Evolutionary conservation across 192 early-diverging fungal genomes (phyloP).

Genomic region (Physocladia obscura): DNA sequence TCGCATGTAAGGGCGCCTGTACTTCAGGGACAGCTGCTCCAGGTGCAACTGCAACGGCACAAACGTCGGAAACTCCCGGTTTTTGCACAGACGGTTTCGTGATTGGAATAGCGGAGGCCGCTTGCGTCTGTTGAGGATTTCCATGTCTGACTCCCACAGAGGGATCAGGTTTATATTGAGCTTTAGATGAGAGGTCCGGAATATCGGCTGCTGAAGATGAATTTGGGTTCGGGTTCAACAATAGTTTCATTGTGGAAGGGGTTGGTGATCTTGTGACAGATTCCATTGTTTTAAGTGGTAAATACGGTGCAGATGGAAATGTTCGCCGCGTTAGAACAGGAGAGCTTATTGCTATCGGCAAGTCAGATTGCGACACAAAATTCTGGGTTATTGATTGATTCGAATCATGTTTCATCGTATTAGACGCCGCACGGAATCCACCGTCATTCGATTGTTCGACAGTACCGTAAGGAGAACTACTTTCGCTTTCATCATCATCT

Average conservation of each 20-base stretch:
- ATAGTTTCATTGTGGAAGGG: neutral
- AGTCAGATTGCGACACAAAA: neutral
- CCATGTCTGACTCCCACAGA: too few relatives aligned
- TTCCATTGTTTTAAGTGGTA: slow-evolving; percentile 4
- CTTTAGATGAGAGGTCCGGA: neutral
- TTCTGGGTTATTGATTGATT: neutral
- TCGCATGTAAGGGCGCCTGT: slow-evolving; percentile 19
- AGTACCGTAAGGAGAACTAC: neutral
- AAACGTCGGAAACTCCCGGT: neutral
- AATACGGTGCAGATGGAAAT: slow-evolving; percentile 23
- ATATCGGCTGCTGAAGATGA: slow-evolving; percentile 27
- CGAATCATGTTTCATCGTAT: neutral
- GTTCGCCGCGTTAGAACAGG: slow-evolving; percentile 8
- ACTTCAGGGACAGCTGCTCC: neutral
- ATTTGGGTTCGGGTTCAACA: slow-evolving; percentile 27
- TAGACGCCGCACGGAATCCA: slow-evolving; percentile 2
- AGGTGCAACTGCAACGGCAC: neutral
- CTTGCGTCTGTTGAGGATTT: too few relatives aligned
- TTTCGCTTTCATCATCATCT: neutral
- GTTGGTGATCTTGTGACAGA: neutral
- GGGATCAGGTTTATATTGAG: neutral
- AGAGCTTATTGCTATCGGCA: neutral
- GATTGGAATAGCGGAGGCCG: neutral
- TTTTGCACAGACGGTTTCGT: neutral
- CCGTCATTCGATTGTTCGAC: too few relatives aligned